Percentiles rank a stretch among this genome's conserved stretches.
Evolutionary conservation across 1,139 yeast species (phyloP).

Genomic region (Lodderomyces parapsilosis): DNA sequence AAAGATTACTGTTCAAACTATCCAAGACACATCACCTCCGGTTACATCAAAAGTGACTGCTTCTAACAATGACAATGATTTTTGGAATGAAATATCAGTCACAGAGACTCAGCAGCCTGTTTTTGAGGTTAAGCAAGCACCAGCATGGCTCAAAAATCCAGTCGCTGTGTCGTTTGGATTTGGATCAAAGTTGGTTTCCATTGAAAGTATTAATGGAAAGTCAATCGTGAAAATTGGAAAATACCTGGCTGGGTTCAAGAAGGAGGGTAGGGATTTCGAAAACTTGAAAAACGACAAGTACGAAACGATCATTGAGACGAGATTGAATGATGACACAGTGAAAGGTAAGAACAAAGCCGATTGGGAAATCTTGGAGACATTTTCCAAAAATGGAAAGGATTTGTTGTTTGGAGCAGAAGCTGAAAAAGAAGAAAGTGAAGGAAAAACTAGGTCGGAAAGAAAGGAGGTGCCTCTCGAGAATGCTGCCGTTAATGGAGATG

Average conservation of each 20-base stretch:
- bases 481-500: conserved; percentile 25
- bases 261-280: conserved; percentile 48
- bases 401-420: conserved; percentile 24
- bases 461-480: conserved; percentile 33
- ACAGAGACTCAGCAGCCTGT: conserved; percentile 74
- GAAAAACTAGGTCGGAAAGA: conserved; percentile 21
- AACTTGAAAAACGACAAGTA: conserved; percentile 63
- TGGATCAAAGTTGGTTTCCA: conserved; percentile 82
- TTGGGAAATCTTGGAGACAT: conserved; percentile 70
- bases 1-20: conserved; percentile 75
- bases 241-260: conserved; percentile 38
- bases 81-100: conserved; percentile 79
- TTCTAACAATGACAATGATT: conserved; percentile 61
- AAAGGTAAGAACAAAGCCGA: conserved; percentile 57
- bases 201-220: conserved; percentile 43
- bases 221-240: conserved; percentile 52
- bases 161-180: conserved; percentile 82
- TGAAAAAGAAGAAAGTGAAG: conserved; percentile 1
- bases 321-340: conserved; percentile 38
- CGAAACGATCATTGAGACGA: conserved; percentile 52
- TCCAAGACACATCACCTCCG: conserved; percentile 78
- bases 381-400: conserved; percentile 51
- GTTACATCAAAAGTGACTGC: conserved; percentile 43
- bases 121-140: conserved; percentile 74
- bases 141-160: conserved; percentile 83